These are phyloP conservation scores for Geotrichum australiense DNA, from an alignment of 1,139 yeast species.

Conservation along the genomic window DNA sequence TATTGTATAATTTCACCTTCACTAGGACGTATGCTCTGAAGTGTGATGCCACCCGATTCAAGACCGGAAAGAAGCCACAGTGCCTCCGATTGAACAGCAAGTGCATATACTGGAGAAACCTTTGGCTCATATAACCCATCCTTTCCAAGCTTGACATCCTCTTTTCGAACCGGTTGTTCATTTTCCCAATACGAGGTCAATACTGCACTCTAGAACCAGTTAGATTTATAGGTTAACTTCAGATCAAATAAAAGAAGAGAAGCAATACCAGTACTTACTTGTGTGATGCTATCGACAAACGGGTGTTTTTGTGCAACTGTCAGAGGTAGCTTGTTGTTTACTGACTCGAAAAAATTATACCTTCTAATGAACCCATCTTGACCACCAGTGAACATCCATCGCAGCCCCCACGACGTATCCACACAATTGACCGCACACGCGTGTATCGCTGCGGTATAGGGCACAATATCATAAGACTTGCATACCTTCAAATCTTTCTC, in stretches of 20 bases:
- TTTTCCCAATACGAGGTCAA: constrained; percentile 89
- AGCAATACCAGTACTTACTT: constrained; percentile 20
- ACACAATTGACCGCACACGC: constrained; percentile 54
- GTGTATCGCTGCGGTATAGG: constrained; percentile 39
- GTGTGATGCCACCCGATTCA: constrained; percentile 69
- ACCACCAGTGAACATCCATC: constrained; percentile 91
- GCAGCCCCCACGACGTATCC: constrained; percentile 74
- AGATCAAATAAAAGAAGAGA: not conserved
- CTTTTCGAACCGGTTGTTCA: constrained; percentile 64
- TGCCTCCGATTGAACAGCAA: constrained; percentile 78
- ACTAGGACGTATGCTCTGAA: constrained; percentile 74
- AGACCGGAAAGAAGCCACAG: constrained; percentile 83
- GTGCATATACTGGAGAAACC: constrained; percentile 77
- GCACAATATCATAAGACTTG: constrained; percentile 37
- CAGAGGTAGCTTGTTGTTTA: constrained; percentile 83
- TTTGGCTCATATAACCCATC: constrained; percentile 35
- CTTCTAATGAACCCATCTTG: constrained; percentile 91
- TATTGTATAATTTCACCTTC: constrained; percentile 82
- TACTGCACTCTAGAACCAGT: constrained; percentile 55
- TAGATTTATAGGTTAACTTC: not conserved
- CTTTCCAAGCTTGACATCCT: constrained; percentile 41
- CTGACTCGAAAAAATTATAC: constrained; percentile 76
- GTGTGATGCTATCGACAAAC: constrained; percentile 74
- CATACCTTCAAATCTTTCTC: constrained; percentile 18
- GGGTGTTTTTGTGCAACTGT: constrained; percentile 92